Conservation (phyloP, 306 rosid species). For the Vigna angularis region DNA sequence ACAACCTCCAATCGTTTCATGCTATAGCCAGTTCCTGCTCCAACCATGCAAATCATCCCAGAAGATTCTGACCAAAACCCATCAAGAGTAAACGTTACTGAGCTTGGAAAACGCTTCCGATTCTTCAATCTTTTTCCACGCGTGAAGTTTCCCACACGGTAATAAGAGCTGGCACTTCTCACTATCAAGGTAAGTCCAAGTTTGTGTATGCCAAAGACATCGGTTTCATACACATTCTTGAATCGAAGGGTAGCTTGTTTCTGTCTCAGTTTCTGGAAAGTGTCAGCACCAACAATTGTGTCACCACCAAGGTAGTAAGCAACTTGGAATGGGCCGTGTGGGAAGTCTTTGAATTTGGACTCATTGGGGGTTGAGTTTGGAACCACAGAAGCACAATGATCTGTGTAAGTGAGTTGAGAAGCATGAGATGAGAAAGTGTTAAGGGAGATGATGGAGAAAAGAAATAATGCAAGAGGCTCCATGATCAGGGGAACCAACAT, state of each 20-base stretch:
- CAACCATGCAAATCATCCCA: slow-evolving; percentile 59
- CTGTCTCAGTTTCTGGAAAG: background rate
- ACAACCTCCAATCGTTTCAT: slow-evolving; percentile 37
- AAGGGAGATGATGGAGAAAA: slow-evolving; percentile 14
- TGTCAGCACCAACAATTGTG: background rate
- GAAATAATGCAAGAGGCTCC: background rate
- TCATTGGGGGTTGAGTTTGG: slow-evolving; percentile 17
- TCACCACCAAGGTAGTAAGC: slow-evolving; percentile 50
- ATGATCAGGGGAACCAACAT: no score
- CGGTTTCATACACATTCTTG: slow-evolving; percentile 27
- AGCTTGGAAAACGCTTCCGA: background rate
- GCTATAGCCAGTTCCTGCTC: slow-evolving; percentile 28
- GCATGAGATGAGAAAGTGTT: slow-evolving; percentile 28
- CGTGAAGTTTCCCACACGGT: slow-evolving; percentile 29
- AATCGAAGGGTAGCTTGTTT: background rate
- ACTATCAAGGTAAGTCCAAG: background rate
- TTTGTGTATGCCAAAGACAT: background rate
- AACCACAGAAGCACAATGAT: slow-evolving; percentile 53
- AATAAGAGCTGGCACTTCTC: background rate
- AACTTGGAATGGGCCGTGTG: background rate
- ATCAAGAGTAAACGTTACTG: slow-evolving; percentile 2
- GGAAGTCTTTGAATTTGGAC: background rate
- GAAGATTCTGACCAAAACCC: slow-evolving; percentile 60
- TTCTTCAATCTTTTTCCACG: background rate
- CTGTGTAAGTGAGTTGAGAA: slow-evolving; percentile 26